These are phyloP conservation scores for Bidens hawaiensis DNA, from an alignment of 140 eudicot species.

Conservation along the genomic window DNA sequence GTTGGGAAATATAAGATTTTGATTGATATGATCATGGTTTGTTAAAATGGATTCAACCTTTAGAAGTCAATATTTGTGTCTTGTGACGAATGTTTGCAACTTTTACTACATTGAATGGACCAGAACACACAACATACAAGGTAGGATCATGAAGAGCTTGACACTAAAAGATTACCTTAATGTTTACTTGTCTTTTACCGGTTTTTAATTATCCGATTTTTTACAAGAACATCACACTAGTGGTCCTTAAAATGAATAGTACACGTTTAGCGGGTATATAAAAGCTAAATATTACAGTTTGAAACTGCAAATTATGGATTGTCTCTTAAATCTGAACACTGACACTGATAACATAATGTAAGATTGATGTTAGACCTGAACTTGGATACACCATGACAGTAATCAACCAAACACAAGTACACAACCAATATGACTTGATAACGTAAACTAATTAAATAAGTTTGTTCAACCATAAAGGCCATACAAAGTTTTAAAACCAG, in stretches of 20 bases:
- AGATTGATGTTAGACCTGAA: not conserved
- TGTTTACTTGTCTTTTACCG: no score
- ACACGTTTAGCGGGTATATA: no score
- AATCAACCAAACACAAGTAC: not conserved
- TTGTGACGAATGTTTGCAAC: no score
- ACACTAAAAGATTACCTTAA: no score
- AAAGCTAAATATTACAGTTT: not conserved
- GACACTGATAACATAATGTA: not conserved
- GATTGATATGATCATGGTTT: not conserved
- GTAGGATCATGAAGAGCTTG: no score
- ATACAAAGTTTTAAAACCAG: not conserved
- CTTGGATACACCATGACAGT: not conserved
- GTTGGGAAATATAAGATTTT: not conserved
- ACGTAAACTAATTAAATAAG: not conserved
- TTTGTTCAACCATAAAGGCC: not conserved
- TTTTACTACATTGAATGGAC: no score
- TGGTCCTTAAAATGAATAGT: no score
- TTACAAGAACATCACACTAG: no score
- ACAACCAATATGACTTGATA: conserved; percentile 9
- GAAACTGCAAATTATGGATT: not conserved
- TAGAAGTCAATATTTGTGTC: not conserved
- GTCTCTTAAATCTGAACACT: not conserved
- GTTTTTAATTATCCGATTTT: no score
- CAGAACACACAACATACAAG: no score
- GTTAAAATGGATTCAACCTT: no score